phyloP scores from a whole-genome alignment of 495 filamentous ascomycete genomes.

The Xylaria grammica region DNA sequence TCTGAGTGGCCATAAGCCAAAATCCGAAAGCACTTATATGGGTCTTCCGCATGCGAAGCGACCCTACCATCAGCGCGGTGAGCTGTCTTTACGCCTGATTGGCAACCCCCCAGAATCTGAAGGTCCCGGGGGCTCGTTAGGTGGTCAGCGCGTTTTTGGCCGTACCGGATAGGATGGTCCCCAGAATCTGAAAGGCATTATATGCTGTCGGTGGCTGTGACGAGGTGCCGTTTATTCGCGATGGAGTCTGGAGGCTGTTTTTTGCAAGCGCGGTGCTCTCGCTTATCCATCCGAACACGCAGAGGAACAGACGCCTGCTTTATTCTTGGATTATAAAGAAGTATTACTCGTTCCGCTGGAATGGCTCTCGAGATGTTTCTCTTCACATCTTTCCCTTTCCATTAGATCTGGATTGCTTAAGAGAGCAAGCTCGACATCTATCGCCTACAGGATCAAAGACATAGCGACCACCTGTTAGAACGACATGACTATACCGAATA shows the following conservation, averaged over 20 bases:
- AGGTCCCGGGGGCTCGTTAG: neutral
- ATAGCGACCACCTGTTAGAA: neutral
- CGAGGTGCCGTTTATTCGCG: neutral
- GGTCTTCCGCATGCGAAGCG: neutral
- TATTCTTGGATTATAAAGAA: neutral
- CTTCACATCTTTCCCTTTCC: neutral
- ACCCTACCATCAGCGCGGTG: neutral
- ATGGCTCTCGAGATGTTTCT: neutral
- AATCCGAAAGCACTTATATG: neutral
- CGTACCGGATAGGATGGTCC: neutral
- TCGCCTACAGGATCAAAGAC: constrained; percentile 4
- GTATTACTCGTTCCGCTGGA: neutral
- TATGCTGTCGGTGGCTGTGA: neutral
- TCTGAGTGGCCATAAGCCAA: neutral
- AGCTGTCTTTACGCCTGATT: neutral
- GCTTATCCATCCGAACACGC: too few species aligned
- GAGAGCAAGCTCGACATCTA: neutral
- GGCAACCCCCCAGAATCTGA: neutral
- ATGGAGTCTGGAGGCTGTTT: neutral
- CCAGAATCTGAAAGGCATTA: constrained; percentile 5
- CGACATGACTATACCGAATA: neutral
- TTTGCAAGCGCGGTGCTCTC: neutral
- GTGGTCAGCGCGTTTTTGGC: neutral
- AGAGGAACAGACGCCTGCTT: neutral
- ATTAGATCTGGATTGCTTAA: neutral